These are phyloP conservation scores for Basidiobolus heterosporus DNA, from an alignment of 371 early-diverging fungal species.

Conservation along the genomic window DNA sequence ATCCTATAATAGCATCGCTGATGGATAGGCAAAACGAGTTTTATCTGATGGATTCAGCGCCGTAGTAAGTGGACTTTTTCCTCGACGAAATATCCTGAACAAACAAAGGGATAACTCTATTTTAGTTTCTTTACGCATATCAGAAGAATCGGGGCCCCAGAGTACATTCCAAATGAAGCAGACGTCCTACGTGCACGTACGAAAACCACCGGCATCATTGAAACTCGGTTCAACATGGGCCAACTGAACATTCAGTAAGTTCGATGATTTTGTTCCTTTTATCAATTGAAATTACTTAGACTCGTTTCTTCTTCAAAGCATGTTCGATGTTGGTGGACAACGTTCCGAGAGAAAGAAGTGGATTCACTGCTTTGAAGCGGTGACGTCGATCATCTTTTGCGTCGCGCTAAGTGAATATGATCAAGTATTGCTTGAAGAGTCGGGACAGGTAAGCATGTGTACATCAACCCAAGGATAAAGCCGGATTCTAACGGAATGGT, in stretches of 20 bases:
- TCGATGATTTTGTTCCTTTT: not conserved
- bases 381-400: constrained; percentile 59
- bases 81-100: not conserved
- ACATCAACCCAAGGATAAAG: not conserved
- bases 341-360: constrained; percentile 53
- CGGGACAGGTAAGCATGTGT: constrained; percentile 23
- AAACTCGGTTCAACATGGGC: constrained; percentile 49
- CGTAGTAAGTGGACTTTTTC: constrained; percentile 62
- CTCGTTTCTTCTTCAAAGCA: too few relatives aligned
- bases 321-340: constrained; percentile 69
- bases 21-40: constrained; percentile 48
- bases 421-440: constrained; percentile 61
- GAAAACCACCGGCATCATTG: constrained; percentile 68
- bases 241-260: constrained; percentile 42
- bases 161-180: constrained; percentile 39
- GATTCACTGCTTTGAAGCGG: constrained; percentile 85
- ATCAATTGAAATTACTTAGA: not conserved
- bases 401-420: constrained; percentile 59
- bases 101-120: too few relatives aligned
- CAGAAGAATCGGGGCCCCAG: constrained; percentile 28
- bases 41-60: constrained; percentile 68
- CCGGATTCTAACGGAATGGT: too few relatives aligned
- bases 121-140: constrained; percentile 34
- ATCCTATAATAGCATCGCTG: constrained; percentile 31
- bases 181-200: constrained; percentile 68